Base-by-base conservation (phyloP, 371 early-diverging fungal genomes). In the Phascolomyces articulosus region DNA sequence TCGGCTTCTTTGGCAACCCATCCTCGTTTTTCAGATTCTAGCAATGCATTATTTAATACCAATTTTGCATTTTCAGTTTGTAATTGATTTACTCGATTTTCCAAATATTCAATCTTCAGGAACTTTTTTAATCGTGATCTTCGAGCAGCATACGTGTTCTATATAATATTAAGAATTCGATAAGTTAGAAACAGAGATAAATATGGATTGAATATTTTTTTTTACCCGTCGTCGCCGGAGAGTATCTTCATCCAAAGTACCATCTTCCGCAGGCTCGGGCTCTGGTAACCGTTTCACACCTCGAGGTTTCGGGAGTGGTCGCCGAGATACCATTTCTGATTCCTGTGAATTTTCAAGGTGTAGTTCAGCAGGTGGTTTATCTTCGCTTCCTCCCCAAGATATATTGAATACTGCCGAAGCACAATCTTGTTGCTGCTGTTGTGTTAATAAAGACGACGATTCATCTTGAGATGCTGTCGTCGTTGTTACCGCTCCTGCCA, bases 131-230 rank as follows among this genome's bases (percentile, higher is more conserved):
- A 78, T 47, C 97, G 91, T 23, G 94, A 94, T 65, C 96, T 90
- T 59, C 97, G 90, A 20, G 97, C 97, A 3, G 97, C 96, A 66
- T 93, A 92, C 16, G 96, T 96, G 82, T 96, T 96, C 87, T 93
- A 29, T 44, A 27, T 10, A 21, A 58, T 8, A 34, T 9, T 2
- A 34, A 34, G 11, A 11, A 34, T 16, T 44, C 16, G 15, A 16
- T 16, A 16, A 44, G 2, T 44, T n/a, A 44, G 44, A 1, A n/a
- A 4, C n/a, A n/a, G n/a, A n/a, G n/a, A n/a, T n/a, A n/a, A n/a
- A n/a, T n/a, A n/a, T n/a, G n/a, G n/a, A n/a, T n/a, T n/a, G n/a
- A n/a, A n/a, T n/a, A n/a, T n/a, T n/a, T n/a, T n/a, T n/a, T n/a
- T 28, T n/a, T 66, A 80, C 81, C 74, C 76, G 76, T 64, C 79